Evolutionary conservation across 192 early-diverging fungal species (phyloP).

Genomic region (Coemansia sp.): DNA sequence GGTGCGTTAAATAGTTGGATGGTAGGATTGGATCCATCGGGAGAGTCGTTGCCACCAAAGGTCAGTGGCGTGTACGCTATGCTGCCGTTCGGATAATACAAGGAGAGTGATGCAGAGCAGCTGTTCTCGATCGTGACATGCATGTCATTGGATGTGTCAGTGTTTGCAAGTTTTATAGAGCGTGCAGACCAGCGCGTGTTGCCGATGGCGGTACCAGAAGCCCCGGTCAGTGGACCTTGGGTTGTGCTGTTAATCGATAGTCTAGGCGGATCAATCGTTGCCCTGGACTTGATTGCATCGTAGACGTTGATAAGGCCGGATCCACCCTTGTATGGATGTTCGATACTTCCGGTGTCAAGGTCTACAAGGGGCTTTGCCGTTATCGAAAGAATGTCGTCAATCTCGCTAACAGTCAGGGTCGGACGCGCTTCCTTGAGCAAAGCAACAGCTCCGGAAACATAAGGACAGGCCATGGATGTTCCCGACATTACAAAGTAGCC

Average conservation of each 20-base stretch:
- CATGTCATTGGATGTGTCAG: constrained; percentile 23
- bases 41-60: background rate
- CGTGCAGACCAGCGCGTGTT: constrained; percentile 17
- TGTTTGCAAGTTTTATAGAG: constrained; percentile 32
- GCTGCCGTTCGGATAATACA: constrained; percentile 27
- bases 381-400: constrained; percentile 10
- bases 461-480: constrained; percentile 84
- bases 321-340: constrained; percentile 57
- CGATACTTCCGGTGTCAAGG: constrained; percentile 28
- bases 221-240: background rate
- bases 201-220: background rate
- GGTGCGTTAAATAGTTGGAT: background rate
- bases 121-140: constrained; percentile 7
- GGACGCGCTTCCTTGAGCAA: constrained; percentile 62
- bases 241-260: constrained; percentile 58
- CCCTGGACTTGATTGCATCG: constrained; percentile 60
- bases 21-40: background rate
- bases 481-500: constrained; percentile 60
- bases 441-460: constrained; percentile 70
- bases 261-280: constrained; percentile 58
- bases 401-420: constrained; percentile 7
- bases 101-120: constrained; percentile 42
- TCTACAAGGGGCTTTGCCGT: constrained; percentile 11
- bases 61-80: background rate
- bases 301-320: constrained; percentile 76